Evolutionary conservation across 2,329 filamentous ascomycete genomes (phyloP), one percentile per base, ranked within the genome.

Genomic region (Talaromyces sp.): DNA sequence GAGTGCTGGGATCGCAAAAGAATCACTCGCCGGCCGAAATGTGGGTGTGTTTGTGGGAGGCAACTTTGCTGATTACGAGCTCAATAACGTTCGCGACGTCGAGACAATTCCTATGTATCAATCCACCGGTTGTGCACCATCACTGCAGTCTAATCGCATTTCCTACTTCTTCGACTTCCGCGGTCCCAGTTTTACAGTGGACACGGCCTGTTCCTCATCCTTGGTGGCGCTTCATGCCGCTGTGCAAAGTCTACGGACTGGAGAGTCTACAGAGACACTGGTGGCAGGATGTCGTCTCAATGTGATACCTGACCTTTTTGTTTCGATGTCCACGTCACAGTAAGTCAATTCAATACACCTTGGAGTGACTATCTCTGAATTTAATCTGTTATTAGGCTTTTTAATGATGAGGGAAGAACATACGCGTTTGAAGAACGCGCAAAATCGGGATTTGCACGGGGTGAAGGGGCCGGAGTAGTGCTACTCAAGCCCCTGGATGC

Each of bases 371-470:
- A 9, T n/a, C 8, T 10, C 12, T 47, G 16, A 6, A 27, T 34
- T 47, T 63, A 27, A 56, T 4, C 12, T 14, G 5, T 18, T 36
- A 4, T n/a, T 28, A 47, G 65, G 67, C 53, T 61, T 68, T 47
- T 69, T 60, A 61, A 61, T 9, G 55, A 65, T 10, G 70, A 72
- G 16, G 71, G 71, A 4, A 61, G 62, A 7, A 73, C 69, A 52
- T 65, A 65, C 5, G 69, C 68, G 0, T 81, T 79, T 59, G 78
- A 80, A 52, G 70, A 73, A 23, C 64, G 69, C n/a, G 81, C 79
- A 0, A 61, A 58, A 31, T 78, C 82, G 66, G 81, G 81, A 2
- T 83, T 82, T 64, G 81, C 78, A 59, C 75, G 81, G 23, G 78
- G 72, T 2, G 81, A 83, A 60, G 80, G 74, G 12, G 71, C 72